These are phyloP conservation scores for Fusarium nurragi DNA, from an alignment of 2,329 filamentous ascomycete genomes.

Conservation along the genomic window DNA sequence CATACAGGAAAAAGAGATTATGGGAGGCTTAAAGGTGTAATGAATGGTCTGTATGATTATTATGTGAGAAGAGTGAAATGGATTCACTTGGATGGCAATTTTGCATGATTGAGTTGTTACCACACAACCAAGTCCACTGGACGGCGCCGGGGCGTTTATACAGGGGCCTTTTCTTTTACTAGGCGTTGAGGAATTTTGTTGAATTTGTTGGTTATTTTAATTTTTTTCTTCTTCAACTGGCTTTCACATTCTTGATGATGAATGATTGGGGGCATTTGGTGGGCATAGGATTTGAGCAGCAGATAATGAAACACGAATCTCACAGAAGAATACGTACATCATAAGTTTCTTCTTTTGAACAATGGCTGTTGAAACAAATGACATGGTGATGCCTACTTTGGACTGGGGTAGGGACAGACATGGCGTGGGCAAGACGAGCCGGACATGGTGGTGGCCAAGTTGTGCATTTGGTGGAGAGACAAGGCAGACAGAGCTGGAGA, in stretches of 20 bases:
- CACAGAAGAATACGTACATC: constrained; percentile 1
- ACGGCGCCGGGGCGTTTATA: constrained; percentile 22
- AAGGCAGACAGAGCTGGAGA: neutral
- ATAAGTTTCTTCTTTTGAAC: neutral
- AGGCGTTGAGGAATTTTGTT: constrained; percentile 10
- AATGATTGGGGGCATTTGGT: constrained; percentile 8
- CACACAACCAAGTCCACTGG: constrained; percentile 15
- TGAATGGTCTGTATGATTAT: constrained; percentile 37
- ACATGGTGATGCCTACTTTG: neutral
- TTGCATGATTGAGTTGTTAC: constrained; percentile 32
- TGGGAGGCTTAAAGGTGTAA: constrained; percentile 20
- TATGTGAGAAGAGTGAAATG: constrained; percentile 13
- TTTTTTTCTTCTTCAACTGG: constrained; percentile 2
- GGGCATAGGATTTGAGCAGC: constrained; percentile 12
- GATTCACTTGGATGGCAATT: constrained; percentile 9
- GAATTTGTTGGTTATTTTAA: neutral
- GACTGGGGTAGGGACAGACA: neutral
- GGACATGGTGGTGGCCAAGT: neutral
- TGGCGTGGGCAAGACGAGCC: no score
- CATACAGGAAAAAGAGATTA: constrained; percentile 8
- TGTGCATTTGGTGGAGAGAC: neutral
- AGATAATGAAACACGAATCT: constrained; percentile 11
- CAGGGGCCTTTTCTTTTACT: neutral
- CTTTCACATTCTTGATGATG: constrained; percentile 11
- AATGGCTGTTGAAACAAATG: neutral